Conservation (phyloP, 164 flowering plant species). For the Sedum album region DNA sequence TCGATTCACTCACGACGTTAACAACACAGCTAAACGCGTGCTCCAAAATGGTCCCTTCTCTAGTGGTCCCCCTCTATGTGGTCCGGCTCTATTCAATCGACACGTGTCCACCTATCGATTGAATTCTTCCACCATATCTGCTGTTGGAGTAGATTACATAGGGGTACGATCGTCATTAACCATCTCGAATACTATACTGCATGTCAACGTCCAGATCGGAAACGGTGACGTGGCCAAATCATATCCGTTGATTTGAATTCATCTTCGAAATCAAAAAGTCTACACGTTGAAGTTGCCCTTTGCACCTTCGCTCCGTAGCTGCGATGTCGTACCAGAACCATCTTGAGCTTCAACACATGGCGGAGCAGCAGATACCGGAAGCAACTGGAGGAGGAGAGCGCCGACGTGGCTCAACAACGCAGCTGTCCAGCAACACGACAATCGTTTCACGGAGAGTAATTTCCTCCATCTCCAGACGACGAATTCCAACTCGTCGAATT, state of each 20-base stretch:
- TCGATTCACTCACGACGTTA: neutral
- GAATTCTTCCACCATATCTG: neutral
- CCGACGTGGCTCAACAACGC: constrained; percentile 5
- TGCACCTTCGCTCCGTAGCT: too few relatives aligned
- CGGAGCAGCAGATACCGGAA: neutral
- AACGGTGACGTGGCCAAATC: neutral
- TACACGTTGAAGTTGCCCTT: too few relatives aligned
- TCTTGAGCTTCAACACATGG: neutral
- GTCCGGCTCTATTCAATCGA: neutral
- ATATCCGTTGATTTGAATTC: constrained; percentile 24
- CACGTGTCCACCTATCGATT: constrained; percentile 5
- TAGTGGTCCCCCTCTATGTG: neutral
- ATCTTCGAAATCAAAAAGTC: too few relatives aligned
- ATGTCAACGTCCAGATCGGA: neutral
- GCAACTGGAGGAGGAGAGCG: constrained; percentile 1
- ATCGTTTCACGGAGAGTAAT: too few relatives aligned
- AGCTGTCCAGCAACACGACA: constrained; percentile 4
- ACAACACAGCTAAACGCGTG: constrained; percentile 5
- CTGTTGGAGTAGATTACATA: neutral
- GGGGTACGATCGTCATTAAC: neutral
- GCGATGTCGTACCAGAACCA: constrained; percentile 8
- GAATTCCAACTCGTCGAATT: too few relatives aligned
- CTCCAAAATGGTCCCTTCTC: neutral
- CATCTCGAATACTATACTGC: neutral
- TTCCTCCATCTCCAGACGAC: too few relatives aligned